Percentiles rank a stretch among this genome's conserved stretches.
Evolutionary conservation across 2,329 filamentous ascomycete genomes (phyloP).

Genomic region (Graphilbum fragrans): DNA sequence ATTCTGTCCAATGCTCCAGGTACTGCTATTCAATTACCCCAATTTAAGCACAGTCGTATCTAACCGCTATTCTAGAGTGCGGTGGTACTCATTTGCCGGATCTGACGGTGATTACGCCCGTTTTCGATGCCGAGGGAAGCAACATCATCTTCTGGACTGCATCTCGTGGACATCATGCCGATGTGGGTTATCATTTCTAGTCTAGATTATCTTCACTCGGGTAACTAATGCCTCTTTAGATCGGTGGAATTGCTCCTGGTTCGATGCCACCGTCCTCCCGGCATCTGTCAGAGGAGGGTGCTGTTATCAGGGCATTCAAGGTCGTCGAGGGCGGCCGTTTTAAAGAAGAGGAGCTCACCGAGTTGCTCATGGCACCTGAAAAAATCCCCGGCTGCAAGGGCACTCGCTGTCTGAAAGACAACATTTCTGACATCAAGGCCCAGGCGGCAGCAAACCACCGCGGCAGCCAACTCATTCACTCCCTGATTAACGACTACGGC

Average conservation of each 20-base stretch:
- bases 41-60: too few species aligned
- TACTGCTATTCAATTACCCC: too few species aligned
- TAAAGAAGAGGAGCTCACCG: conserved; percentile 62
- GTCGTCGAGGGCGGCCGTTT: conserved; percentile 67
- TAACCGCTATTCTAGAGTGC: conserved; percentile 74
- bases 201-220: too few species aligned
- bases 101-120: conserved; percentile 70
- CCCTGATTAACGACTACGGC: conserved; percentile 66
- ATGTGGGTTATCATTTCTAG: too few species aligned
- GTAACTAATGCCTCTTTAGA: too few species aligned
- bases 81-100: conserved; percentile 77
- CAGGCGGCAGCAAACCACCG: conserved; percentile 82
- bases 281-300: conserved; percentile 52
- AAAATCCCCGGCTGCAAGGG: conserved; percentile 65
- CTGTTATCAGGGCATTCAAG: conserved; percentile 53
- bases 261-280: conserved; percentile 69
- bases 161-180: conserved; percentile 68
- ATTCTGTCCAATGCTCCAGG: too few species aligned
- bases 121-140: conserved; percentile 52
- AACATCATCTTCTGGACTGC: conserved; percentile 75
- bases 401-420: conserved; percentile 68
- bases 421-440: conserved; percentile 76
- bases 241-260: background rate
- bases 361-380: conserved; percentile 62
- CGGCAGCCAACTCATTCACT: conserved; percentile 65